These are phyloP conservation scores for Wickerhamiella nectarea DNA, from an alignment of 805 yeast genomes.

Conservation along the genomic window DNA sequence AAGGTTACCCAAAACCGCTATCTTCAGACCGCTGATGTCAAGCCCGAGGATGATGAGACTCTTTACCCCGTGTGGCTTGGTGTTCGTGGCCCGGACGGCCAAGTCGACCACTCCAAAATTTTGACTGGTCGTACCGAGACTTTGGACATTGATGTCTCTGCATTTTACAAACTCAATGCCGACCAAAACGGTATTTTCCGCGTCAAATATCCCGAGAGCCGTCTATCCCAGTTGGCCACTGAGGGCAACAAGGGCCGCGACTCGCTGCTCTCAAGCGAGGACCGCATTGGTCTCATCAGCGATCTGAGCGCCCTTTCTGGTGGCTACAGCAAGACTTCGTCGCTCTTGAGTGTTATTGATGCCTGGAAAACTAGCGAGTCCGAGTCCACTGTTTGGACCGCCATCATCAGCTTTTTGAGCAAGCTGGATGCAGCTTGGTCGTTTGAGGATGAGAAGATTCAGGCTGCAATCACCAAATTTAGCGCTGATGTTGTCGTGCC, in stretches of 20 bases:
- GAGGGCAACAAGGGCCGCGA: slow-evolving; percentile 37
- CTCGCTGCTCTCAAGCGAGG: slow-evolving; percentile 40
- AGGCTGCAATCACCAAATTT: slow-evolving; percentile 32
- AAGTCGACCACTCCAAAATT: slow-evolving; percentile 41
- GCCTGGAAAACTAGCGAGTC: slow-evolving; percentile 39
- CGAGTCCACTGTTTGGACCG: slow-evolving; percentile 42
- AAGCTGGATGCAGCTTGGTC: slow-evolving; percentile 34
- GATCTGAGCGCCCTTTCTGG: slow-evolving; percentile 46
- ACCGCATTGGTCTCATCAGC: slow-evolving; percentile 50
- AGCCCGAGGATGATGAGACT: slow-evolving; percentile 41
- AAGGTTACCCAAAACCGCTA: slow-evolving; percentile 45
- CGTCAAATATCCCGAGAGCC: slow-evolving; percentile 38
- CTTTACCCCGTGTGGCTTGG: slow-evolving; percentile 43
- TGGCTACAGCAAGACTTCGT: slow-evolving; percentile 37
- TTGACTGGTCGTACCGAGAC: slow-evolving; percentile 39
- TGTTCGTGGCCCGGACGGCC: slow-evolving; percentile 41
- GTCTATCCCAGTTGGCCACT: slow-evolving; percentile 39
- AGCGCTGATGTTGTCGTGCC: slow-evolving; percentile 40
- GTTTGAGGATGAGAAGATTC: slow-evolving; percentile 33
- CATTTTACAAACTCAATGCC: slow-evolving; percentile 46
- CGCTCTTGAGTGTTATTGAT: slow-evolving; percentile 36
- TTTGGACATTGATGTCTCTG: slow-evolving; percentile 31
- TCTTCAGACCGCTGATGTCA: slow-evolving; percentile 47
- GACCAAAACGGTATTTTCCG: slow-evolving; percentile 51
- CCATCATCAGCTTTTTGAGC: slow-evolving; percentile 32